A percentile compares a stretch with the other conserved stretches of the same genome.
phyloP scores from a whole-genome alignment of 345 rosid genomes.

The Microthlaspi erraticum region DNA sequence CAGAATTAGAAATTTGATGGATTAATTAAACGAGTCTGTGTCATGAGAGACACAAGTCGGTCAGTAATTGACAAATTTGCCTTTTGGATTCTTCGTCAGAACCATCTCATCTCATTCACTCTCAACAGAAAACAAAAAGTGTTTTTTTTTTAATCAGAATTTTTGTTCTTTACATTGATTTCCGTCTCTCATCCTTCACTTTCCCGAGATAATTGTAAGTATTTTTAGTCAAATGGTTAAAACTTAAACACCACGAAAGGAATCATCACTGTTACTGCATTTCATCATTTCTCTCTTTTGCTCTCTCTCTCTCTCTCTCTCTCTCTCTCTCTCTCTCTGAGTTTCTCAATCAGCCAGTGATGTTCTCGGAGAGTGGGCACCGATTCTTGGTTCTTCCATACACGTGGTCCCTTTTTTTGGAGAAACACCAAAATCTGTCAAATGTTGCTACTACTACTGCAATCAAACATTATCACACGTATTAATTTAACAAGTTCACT shows the following conservation, averaged over 20 bases:
- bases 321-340: background rate
- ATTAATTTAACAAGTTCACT: constrained; percentile 14
- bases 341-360: constrained; percentile 4
- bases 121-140: background rate
- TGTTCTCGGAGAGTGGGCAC: constrained; percentile 51
- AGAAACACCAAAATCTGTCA: constrained; percentile 57
- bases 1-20: constrained; percentile 21
- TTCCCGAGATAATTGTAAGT: background rate
- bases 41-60: constrained; percentile 49
- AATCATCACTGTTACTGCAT: constrained; percentile 32
- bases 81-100: constrained; percentile 41
- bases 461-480: constrained; percentile 4
- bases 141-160: constrained; percentile 3
- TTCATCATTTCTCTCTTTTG: constrained; percentile 32
- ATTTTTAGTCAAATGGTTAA: constrained; percentile 37
- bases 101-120: constrained; percentile 21
- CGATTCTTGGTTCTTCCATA: constrained; percentile 54
- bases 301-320: no score
- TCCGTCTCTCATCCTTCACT: constrained; percentile 32
- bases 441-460: constrained; percentile 23
- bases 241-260: constrained; percentile 25
- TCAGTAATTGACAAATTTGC: constrained; percentile 36
- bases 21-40: constrained; percentile 33
- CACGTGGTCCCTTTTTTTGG: constrained; percentile 60
- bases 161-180: constrained; percentile 27